Evolutionary conservation across 1,284 basidiomycete genomes (phyloP).

Genomic region (Lentinula novae-zelandiae): DNA sequence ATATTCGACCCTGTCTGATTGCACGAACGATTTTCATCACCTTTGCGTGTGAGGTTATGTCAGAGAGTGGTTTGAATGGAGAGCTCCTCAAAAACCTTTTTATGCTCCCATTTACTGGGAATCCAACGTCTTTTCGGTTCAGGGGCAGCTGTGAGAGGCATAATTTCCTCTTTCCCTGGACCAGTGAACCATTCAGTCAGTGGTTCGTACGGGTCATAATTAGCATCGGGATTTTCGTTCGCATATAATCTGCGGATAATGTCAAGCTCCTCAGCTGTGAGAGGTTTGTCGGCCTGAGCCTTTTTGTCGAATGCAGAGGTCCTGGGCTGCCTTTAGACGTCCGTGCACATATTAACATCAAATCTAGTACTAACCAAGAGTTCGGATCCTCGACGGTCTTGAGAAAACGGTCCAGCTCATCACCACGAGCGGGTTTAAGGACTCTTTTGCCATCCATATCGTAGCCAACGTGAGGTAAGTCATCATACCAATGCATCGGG

Average conservation of each 20-base stretch:
- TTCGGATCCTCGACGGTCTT: conserved; percentile 90
- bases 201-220: conserved; percentile 90
- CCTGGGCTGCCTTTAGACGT: conserved; percentile 41
- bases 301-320: conserved; percentile 93
- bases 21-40: conserved; percentile 99
- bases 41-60: conserved; percentile 35
- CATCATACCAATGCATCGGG: conserved; percentile 99
- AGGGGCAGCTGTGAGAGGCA: conserved; percentile 88
- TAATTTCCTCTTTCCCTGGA: conserved; percentile 89
- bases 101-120: conserved; percentile 99
- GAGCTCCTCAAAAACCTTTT: conserved; percentile 73
- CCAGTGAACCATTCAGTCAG: conserved; percentile 98
- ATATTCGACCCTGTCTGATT: conserved; percentile 92
- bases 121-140: conserved; percentile 98
- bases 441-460: conserved; percentile 94
- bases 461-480: conserved; percentile 99
- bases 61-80: conserved; percentile 1
- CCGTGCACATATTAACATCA: conserved; percentile 1
- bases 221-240: conserved; percentile 88
- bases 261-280: conserved; percentile 91
- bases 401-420: conserved; percentile 97
- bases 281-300: conserved; percentile 80
- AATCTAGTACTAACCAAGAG: conserved; percentile 62
- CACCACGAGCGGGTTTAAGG: conserved; percentile 90
- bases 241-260: conserved; percentile 90